Percentiles rank a stretch among this genome's conserved stretches.
Conservation (phyloP, 2,329 filamentous ascomycete genomes). For the Pseudogymnoascus sp. region DNA sequence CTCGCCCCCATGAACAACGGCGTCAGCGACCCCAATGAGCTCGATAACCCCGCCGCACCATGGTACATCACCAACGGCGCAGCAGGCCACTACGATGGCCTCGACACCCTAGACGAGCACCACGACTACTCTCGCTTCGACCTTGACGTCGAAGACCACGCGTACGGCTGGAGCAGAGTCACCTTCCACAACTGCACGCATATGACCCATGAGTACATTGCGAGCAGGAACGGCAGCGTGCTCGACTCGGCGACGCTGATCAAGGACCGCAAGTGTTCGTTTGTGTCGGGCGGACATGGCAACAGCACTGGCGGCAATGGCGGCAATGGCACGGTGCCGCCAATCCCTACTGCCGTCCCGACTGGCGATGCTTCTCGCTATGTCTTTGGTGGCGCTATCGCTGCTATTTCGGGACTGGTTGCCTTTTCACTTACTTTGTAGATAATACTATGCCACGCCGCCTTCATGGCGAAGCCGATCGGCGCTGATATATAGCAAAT, state of each 20-base stretch:
- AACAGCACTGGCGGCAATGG: neutral
- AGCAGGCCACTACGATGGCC: conserved; percentile 26
- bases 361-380: neutral
- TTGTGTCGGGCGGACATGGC: neutral
- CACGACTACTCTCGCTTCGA: conserved; percentile 19
- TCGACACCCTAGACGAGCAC: conserved; percentile 16
- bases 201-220: conserved; percentile 32
- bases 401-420: neutral
- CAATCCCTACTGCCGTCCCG: neutral
- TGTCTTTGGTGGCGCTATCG: neutral
- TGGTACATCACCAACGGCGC: conserved; percentile 27
- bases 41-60: conserved; percentile 17
- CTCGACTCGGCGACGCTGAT: conserved; percentile 28
- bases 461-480: neutral
- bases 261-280: conserved; percentile 13
- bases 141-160: conserved; percentile 25
- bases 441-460: neutral
- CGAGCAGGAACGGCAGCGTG: conserved; percentile 25
- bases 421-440: neutral
- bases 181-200: conserved; percentile 35
- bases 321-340: neutral
- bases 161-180: conserved; percentile 32
- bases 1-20: conserved; percentile 16
- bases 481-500: neutral
- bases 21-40: conserved; percentile 16